Conservation (phyloP, 352 stramenopile genomes). For the Phytophthora tubulina region DNA sequence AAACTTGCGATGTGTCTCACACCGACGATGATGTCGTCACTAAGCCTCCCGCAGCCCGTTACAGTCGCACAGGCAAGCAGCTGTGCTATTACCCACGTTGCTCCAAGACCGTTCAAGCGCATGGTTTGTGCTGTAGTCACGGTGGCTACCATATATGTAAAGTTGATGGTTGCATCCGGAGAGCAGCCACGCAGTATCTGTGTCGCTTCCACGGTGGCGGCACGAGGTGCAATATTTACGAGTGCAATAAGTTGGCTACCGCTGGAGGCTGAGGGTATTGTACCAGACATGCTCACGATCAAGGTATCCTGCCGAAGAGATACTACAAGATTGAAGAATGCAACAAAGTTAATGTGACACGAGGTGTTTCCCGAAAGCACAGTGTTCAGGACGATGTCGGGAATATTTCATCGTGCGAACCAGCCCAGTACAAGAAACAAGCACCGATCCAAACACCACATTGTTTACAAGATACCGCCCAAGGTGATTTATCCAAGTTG, state of each 20-base stretch:
- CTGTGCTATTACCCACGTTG: background rate
- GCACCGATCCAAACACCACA: background rate
- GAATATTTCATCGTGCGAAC: too few relatives aligned
- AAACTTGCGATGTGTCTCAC: too few relatives aligned
- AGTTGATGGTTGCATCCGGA: conserved; percentile 8
- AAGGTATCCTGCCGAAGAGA: background rate
- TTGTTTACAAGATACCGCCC: background rate
- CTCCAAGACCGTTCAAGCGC: background rate
- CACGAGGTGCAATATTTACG: too few relatives aligned
- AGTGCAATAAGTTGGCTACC: too few relatives aligned
- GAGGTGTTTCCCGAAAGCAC: background rate
- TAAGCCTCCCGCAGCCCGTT: background rate
- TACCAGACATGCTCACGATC: too few relatives aligned
- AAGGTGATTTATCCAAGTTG: too few relatives aligned
- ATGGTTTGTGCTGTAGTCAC: conserved; percentile 9
- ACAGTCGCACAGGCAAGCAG: background rate
- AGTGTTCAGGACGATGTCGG: too few relatives aligned
- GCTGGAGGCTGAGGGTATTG: too few relatives aligned
- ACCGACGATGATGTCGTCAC: background rate
- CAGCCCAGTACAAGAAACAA: background rate
- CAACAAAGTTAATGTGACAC: background rate
- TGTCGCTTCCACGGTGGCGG: background rate
- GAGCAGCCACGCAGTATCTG: background rate
- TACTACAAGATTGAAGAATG: background rate
- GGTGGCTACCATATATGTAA: conserved; percentile 7